These are phyloP conservation scores for Candida endomychidarum DNA, from an alignment of 805 yeast genomes.

Conservation along the genomic window DNA sequence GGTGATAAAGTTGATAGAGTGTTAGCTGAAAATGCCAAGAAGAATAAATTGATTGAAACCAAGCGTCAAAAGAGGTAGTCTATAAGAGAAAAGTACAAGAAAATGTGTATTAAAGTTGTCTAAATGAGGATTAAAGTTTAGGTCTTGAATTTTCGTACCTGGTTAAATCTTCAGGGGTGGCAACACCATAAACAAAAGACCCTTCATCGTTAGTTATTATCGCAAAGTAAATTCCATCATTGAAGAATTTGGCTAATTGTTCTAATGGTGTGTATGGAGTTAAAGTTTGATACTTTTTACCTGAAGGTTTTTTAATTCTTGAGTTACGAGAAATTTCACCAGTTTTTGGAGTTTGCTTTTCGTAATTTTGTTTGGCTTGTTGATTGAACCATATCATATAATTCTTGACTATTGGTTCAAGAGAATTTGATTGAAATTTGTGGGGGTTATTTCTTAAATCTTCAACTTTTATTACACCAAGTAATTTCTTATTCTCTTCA, in stretches of 20 bases:
- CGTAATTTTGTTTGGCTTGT: slow-evolving; percentile 33
- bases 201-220: slow-evolving; percentile 55
- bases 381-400: slow-evolving; percentile 47
- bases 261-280: slow-evolving; percentile 59
- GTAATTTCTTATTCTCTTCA: slow-evolving; percentile 42
- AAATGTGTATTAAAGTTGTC: slow-evolving; percentile 2
- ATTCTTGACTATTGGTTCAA: slow-evolving; percentile 29
- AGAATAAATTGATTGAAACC: slow-evolving; percentile 25
- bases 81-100: neutral
- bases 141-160: slow-evolving; percentile 47
- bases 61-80: neutral
- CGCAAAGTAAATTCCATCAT: slow-evolving; percentile 51
- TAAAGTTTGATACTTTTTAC: slow-evolving; percentile 41
- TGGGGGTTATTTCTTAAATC: slow-evolving; percentile 34
- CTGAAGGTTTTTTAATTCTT: slow-evolving; percentile 34
- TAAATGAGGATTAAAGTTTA: slow-evolving; percentile 15
- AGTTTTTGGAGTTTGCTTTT: slow-evolving; percentile 13
- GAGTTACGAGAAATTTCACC: slow-evolving; percentile 15
- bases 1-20: slow-evolving; percentile 80
- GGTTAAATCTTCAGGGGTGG: slow-evolving; percentile 49
- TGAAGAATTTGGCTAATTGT: slow-evolving; percentile 50
- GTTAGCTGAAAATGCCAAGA: slow-evolving; percentile 63
- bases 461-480: slow-evolving; percentile 51
- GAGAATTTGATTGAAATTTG: slow-evolving; percentile 22
- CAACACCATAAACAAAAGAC: slow-evolving; percentile 57